Conservation (phyloP, 1,284 basidiomycete genomes). For the Ustanciosporium gigantosporum region DNA sequence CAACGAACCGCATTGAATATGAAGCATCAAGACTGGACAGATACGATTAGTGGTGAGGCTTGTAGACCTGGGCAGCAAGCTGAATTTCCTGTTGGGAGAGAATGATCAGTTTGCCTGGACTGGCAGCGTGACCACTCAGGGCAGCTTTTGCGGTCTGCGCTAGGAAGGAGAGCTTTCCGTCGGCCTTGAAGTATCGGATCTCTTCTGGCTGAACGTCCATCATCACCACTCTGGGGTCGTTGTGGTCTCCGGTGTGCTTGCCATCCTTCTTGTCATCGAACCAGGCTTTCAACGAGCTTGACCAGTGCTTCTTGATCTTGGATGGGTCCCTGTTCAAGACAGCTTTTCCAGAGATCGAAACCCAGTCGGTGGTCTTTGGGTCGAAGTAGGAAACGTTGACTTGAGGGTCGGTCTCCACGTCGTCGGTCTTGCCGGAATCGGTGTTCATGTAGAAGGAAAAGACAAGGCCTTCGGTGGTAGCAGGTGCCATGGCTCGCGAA, state of each 20-base stretch:
- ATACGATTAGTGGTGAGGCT: too few species aligned
- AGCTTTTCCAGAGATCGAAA: constrained; percentile 77
- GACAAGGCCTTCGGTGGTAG: constrained; percentile 66
- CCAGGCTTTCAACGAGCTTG: constrained; percentile 66
- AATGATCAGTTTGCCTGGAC: constrained; percentile 70
- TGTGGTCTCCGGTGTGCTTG: constrained; percentile 77
- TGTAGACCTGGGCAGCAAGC: constrained; percentile 59
- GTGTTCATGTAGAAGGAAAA: constrained; percentile 50
- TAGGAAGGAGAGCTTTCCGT: constrained; percentile 33
- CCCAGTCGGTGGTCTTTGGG: constrained; percentile 76
- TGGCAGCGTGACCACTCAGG: constrained; percentile 67
- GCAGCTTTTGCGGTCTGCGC: constrained; percentile 67
- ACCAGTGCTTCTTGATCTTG: constrained; percentile 55
- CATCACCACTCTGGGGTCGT: constrained; percentile 78
- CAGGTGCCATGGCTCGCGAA: constrained; percentile 79
- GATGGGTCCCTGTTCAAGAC: constrained; percentile 35
- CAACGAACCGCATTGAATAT: too few species aligned
- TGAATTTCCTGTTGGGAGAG: constrained; percentile 70
- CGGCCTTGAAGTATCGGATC: constrained; percentile 55
- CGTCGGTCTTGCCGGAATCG: constrained; percentile 52
- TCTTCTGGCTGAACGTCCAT: constrained; percentile 81
- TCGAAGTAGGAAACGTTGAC: constrained; percentile 68
- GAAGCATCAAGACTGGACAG: too few species aligned
- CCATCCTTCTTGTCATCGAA: constrained; percentile 86
- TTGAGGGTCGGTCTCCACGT: constrained; percentile 40